These are phyloP conservation scores for Metarhizium anisopliae DNA, from an alignment of 2,329 filamentous ascomycete species.

Conservation along the genomic window DNA sequence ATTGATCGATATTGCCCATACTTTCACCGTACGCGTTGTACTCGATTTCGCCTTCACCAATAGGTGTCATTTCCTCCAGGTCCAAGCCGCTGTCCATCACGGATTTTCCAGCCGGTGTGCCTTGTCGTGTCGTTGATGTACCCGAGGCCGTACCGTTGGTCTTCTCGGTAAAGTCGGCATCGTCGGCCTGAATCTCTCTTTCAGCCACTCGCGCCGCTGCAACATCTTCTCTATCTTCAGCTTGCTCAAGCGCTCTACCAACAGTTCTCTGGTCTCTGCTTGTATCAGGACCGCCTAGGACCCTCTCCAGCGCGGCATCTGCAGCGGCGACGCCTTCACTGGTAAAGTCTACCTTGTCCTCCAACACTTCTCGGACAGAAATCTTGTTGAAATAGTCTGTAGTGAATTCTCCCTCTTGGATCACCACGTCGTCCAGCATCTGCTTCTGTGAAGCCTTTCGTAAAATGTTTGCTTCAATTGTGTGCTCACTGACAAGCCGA, in stretches of 20 bases:
- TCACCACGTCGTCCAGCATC: conserved; percentile 95
- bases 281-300: conserved; percentile 59
- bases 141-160: conserved; percentile 35
- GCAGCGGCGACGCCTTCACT: conserved; percentile 56
- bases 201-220: conserved; percentile 79
- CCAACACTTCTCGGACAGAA: conserved; percentile 61
- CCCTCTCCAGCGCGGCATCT: conserved; percentile 75
- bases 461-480: conserved; percentile 95
- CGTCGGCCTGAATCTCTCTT: conserved; percentile 80
- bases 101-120: conserved; percentile 37
- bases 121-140: conserved; percentile 40
- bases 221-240: conserved; percentile 88
- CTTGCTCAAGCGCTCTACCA: conserved; percentile 71
- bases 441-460: conserved; percentile 96
- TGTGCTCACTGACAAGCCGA: conserved; percentile 84
- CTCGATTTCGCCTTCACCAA: conserved; percentile 34
- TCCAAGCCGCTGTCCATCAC: conserved; percentile 24
- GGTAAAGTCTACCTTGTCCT: conserved; percentile 43
- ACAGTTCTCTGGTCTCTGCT: conserved; percentile 53
- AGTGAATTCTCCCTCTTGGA: conserved; percentile 95
- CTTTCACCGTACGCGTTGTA: conserved; percentile 49
- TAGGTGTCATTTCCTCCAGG: conserved; percentile 13
- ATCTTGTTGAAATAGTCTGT: conserved; percentile 89
- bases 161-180: conserved; percentile 73
- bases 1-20: conserved; percentile 61